These are phyloP conservation scores for Thermothelomyces thermophilus DNA, from an alignment of 2,329 filamentous ascomycete genomes.

Conservation along the genomic window DNA sequence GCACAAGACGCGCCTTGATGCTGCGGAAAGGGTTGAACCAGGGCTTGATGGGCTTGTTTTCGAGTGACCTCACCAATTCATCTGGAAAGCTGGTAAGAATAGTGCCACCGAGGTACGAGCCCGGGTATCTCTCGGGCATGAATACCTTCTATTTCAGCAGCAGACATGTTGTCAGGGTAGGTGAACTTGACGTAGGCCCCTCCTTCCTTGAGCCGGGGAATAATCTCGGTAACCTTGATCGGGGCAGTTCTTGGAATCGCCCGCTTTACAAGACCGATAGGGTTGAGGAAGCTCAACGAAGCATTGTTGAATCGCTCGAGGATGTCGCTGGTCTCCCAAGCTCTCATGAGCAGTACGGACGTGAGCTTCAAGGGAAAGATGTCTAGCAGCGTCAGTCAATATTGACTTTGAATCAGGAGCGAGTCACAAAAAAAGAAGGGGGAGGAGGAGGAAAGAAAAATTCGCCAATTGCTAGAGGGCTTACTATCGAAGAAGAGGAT, in stretches of 20 bases:
- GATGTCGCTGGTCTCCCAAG: slow-evolving; percentile 45
- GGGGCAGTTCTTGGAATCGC: slow-evolving; percentile 57
- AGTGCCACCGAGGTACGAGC: not conserved
- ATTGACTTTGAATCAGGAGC: too few relatives aligned
- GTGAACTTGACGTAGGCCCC: slow-evolving; percentile 88
- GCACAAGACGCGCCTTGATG: slow-evolving; percentile 66
- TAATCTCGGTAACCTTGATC: slow-evolving; percentile 69
- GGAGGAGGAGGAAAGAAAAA: too few relatives aligned
- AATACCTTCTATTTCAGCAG: slow-evolving; percentile 39
- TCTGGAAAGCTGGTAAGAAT: slow-evolving; percentile 26
- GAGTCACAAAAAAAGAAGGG: too few relatives aligned
- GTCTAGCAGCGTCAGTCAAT: slow-evolving; percentile 44
- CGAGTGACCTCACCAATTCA: slow-evolving; percentile 56
- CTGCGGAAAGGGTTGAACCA: slow-evolving; percentile 82
- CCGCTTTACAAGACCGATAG: slow-evolving; percentile 48
- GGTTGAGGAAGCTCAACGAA: slow-evolving; percentile 44
- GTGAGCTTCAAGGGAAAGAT: slow-evolving; percentile 74
- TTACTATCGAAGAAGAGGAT: slow-evolving; percentile 86
- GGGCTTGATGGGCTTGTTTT: slow-evolving; percentile 66
- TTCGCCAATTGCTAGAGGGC: slow-evolving; percentile 23
- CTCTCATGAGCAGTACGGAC: slow-evolving; percentile 37
- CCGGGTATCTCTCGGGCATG: not conserved
- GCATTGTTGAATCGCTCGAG: slow-evolving; percentile 47
- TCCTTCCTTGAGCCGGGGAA: slow-evolving; percentile 83
- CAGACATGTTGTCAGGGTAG: slow-evolving; percentile 36